Conservation (phyloP, 1,284 basidiomycete species). For the Ceratobasidium sp. region DNA sequence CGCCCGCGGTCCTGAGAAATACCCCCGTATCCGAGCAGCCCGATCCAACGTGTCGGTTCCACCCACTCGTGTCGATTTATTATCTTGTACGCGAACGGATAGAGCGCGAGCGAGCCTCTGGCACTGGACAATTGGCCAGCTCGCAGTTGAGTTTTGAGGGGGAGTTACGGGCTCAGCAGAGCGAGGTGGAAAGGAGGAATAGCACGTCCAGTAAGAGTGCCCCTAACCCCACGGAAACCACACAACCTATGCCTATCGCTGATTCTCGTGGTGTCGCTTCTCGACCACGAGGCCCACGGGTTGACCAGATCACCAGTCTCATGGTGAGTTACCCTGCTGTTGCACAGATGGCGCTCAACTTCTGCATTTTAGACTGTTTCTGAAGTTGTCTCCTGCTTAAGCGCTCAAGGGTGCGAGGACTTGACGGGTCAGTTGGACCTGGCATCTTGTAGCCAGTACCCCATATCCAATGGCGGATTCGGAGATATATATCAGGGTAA, state of each 20-base stretch:
- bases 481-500: slow-evolving; percentile 12
- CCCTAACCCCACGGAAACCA: slow-evolving; percentile 57
- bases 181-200: too few species aligned
- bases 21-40: slow-evolving; percentile 54
- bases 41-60: slow-evolving; percentile 93
- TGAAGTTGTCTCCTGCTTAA: not conserved
- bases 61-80: slow-evolving; percentile 96
- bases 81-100: slow-evolving; percentile 95
- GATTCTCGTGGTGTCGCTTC: too few species aligned
- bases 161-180: slow-evolving; percentile 21
- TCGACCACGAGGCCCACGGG: too few species aligned
- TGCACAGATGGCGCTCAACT: too few species aligned
- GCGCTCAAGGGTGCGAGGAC: not conserved
- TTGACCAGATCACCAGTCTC: too few species aligned
- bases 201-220: slow-evolving; percentile 3
- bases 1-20: slow-evolving; percentile 63
- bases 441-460: not conserved
- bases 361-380: not conserved
- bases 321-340: too few species aligned
- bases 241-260: slow-evolving; percentile 85
- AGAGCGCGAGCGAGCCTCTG: slow-evolving; percentile 92
- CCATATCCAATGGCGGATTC: slow-evolving; percentile 4
- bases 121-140: slow-evolving; percentile 91
- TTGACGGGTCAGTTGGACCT: not conserved
- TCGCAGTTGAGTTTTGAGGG: slow-evolving; percentile 71